phyloP scores from a whole-genome alignment of 2,329 filamentous ascomycete species.

The Ophiostoma triangulosporum region DNA sequence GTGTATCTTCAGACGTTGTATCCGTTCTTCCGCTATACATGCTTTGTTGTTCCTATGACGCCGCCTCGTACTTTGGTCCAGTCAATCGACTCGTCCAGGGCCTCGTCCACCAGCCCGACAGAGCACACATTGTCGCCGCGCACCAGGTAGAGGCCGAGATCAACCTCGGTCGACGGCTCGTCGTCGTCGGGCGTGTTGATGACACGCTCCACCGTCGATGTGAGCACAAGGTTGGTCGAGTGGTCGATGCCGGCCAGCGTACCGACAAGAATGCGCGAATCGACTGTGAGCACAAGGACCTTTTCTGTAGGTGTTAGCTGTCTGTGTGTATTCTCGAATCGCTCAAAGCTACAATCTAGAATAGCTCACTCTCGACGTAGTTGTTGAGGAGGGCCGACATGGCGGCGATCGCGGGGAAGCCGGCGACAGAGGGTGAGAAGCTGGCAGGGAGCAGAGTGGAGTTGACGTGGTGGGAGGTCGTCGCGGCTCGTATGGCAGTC shows the following conservation, averaged over 20 bases:
- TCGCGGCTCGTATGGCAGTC: too few species aligned
- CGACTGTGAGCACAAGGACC: constrained; percentile 80
- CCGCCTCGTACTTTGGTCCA: constrained; percentile 83
- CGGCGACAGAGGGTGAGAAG: background rate
- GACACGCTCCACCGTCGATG: constrained; percentile 73
- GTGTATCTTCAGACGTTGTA: background rate
- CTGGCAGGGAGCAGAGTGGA: background rate
- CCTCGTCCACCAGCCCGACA: constrained; percentile 79
- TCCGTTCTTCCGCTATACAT: constrained; percentile 31
- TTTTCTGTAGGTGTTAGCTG: constrained; percentile 47
- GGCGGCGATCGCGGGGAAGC: constrained; percentile 9
- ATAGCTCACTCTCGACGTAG: constrained; percentile 21
- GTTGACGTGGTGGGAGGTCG: too few species aligned
- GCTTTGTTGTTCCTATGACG: constrained; percentile 74
- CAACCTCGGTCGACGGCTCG: constrained; percentile 66
- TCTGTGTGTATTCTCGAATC: too few species aligned
- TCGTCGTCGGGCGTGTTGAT: constrained; percentile 76
- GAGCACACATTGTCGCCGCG: constrained; percentile 89
- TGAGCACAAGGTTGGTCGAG: constrained; percentile 79
- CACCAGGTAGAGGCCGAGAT: constrained; percentile 80
- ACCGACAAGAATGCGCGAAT: constrained; percentile 76
- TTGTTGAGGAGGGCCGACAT: constrained; percentile 18
- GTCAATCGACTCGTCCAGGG: constrained; percentile 78
- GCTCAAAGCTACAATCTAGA: too few species aligned
- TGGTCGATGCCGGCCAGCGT: constrained; percentile 78